phyloP scores from a whole-genome alignment of 352 stramenopile species.

The Plasmopara halstedii region DNA sequence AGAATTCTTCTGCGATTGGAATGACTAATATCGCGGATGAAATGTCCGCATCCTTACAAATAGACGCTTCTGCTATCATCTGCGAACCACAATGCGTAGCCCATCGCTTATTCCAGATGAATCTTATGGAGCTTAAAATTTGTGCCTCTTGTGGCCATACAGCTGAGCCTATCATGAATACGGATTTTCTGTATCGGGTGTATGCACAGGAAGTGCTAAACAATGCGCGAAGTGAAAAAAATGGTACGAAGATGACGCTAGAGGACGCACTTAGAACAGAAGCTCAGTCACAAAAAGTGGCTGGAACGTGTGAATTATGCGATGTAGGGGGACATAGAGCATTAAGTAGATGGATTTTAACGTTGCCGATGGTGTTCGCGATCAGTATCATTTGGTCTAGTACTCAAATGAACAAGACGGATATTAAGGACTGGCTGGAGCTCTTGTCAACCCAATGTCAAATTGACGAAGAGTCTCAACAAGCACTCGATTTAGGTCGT shows the following conservation, averaged over 20 bases:
- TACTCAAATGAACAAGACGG: conserved; percentile 49
- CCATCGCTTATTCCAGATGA: conserved; percentile 81
- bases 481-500: conserved; percentile 54
- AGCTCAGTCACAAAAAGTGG: conserved; percentile 39
- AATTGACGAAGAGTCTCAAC: conserved; percentile 25
- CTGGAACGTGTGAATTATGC: conserved; percentile 44
- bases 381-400: conserved; percentile 81
- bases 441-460: conserved; percentile 48
- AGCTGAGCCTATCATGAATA: conserved; percentile 74
- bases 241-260: conserved; percentile 26
- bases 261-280: conserved; percentile 52
- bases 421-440: conserved; percentile 67
- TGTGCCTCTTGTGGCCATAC: conserved; percentile 56
- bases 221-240: conserved; percentile 1
- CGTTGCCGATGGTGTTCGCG: conserved; percentile 78
- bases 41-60: conserved; percentile 41
- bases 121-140: conserved; percentile 75
- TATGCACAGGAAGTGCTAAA: conserved; percentile 67
- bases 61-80: conserved; percentile 56
- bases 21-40: conserved; percentile 19
- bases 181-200: conserved; percentile 76
- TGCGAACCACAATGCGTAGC: conserved; percentile 77
- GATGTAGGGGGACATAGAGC: conserved; percentile 37
- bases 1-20: neutral
- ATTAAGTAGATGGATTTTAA: conserved; percentile 65